phyloP scores from a whole-genome alignment of 257 asterid genomes.

The Oldenlandia corymbosa region DNA sequence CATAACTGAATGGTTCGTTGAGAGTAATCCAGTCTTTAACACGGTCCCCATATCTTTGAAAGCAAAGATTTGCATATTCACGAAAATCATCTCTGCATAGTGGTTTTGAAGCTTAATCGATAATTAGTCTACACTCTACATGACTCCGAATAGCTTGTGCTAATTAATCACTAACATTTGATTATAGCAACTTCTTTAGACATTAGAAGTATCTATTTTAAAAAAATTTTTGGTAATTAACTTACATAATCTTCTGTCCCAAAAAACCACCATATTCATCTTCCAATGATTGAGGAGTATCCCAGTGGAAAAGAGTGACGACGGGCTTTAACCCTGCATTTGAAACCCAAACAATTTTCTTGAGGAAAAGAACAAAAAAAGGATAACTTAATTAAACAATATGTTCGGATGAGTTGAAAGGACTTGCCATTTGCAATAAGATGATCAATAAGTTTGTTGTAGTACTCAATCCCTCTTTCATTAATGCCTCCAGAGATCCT shows the following conservation, averaged over 20 bases:
- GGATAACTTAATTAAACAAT: too few relatives aligned
- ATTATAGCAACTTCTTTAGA: too few relatives aligned
- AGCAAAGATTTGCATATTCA: constrained; percentile 46
- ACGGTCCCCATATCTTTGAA: constrained; percentile 55
- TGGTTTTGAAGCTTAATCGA: too few relatives aligned
- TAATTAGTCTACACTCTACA: too few relatives aligned
- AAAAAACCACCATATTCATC: neutral
- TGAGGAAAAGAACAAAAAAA: too few relatives aligned
- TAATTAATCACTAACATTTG: too few relatives aligned
- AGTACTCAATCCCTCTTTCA: constrained; percentile 6
- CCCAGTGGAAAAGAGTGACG: constrained; percentile 3
- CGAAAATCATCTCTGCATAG: constrained; percentile 40
- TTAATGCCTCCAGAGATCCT: constrained; percentile 1
- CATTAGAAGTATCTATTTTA: too few relatives aligned
- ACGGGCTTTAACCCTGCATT: neutral
- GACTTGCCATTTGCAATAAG: neutral
- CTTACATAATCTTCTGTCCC: neutral
- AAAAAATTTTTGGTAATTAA: neutral
- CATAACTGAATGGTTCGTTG: constrained; percentile 26
- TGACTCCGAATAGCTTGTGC: too few relatives aligned
- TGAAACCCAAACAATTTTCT: too few relatives aligned
- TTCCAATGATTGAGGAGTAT: neutral
- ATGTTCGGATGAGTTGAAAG: too few relatives aligned
- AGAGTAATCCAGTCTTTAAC: constrained; percentile 23
- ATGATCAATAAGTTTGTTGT: constrained; percentile 4